A percentile compares a stretch with the other conserved stretches of the same genome.
Conservation (phyloP, 176 grass and related monocot species). For the Eragrostis curvula region DNA sequence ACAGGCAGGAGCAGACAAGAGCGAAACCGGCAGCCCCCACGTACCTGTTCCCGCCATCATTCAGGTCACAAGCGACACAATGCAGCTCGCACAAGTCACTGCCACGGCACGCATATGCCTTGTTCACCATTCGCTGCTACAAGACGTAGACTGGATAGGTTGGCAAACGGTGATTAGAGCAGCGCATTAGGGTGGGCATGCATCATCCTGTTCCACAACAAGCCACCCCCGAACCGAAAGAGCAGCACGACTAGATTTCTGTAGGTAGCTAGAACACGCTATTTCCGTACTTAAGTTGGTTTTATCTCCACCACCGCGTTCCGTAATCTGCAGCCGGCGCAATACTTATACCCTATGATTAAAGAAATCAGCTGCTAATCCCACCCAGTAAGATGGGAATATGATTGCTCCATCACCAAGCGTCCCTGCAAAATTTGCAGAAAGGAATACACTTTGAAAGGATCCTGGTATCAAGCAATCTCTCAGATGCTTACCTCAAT, state of each 20-base stretch:
- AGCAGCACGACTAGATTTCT: not conserved
- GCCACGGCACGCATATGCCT: conserved; percentile 10
- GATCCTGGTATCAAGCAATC: not conserved
- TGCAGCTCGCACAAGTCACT: conserved; percentile 23
- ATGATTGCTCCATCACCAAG: conserved; percentile 27
- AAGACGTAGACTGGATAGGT: not conserved
- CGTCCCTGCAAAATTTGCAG: not conserved
- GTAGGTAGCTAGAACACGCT: not conserved
- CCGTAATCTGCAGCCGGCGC: not conserved
- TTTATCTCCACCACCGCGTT: not conserved
- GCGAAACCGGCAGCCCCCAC: conserved; percentile 16
- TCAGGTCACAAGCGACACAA: conserved; percentile 24
- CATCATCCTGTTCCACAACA: not conserved
- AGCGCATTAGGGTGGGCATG: not conserved
- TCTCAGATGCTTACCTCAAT: conserved; percentile 37
- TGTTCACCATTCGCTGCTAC: not conserved
- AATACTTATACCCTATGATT: conserved; percentile 5
- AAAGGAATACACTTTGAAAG: not conserved
- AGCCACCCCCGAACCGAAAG: not conserved
- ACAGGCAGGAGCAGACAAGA: conserved; percentile 9
- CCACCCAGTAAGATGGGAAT: not conserved
- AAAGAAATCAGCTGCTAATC: not conserved
- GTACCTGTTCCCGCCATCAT: not conserved
- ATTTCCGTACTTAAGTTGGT: not conserved
- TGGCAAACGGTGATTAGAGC: conserved; percentile 6